These are phyloP conservation scores for Phytophthora lateralis DNA, from an alignment of 352 stramenopile species.

Conservation along the genomic window DNA sequence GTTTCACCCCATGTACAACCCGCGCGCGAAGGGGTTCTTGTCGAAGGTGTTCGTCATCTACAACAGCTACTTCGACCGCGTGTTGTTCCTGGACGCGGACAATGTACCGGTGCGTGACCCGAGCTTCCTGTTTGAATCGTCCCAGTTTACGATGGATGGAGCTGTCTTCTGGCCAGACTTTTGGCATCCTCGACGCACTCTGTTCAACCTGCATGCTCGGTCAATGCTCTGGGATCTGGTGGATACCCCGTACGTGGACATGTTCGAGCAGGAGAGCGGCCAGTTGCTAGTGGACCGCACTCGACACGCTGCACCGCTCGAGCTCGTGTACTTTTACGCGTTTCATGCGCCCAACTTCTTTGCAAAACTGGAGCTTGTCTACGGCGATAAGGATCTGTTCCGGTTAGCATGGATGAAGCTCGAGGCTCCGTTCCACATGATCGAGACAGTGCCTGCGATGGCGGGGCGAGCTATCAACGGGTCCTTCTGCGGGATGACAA, in stretches of 20 bases:
- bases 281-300: conserved; percentile 54
- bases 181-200: conserved; percentile 54
- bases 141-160: conserved; percentile 40
- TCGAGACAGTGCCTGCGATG: conserved; percentile 39
- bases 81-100: conserved; percentile 63
- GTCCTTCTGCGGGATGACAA: conserved; percentile 56
- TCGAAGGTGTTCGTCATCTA: conserved; percentile 58
- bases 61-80: conserved; percentile 47
- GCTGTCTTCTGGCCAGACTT: conserved; percentile 78
- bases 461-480: conserved; percentile 38
- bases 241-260: conserved; percentile 45
- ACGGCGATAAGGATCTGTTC: conserved; percentile 67
- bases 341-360: conserved; percentile 43
- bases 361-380: conserved; percentile 38
- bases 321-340: conserved; percentile 50
- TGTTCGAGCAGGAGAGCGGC: conserved; percentile 73
- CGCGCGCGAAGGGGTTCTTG: conserved; percentile 41
- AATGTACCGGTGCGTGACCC: conserved; percentile 55
- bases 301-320: conserved; percentile 37
- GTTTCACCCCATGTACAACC: conserved; percentile 39
- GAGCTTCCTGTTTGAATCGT: conserved; percentile 46
- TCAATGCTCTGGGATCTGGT: conserved; percentile 63
- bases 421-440: conserved; percentile 49
- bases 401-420: conserved; percentile 60
- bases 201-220: conserved; percentile 60